A percentile compares a stretch with the other conserved stretches of the same genome.
phyloP scores from a whole-genome alignment of 1,139 yeast species.

The Suhomyces kunorum region DNA sequence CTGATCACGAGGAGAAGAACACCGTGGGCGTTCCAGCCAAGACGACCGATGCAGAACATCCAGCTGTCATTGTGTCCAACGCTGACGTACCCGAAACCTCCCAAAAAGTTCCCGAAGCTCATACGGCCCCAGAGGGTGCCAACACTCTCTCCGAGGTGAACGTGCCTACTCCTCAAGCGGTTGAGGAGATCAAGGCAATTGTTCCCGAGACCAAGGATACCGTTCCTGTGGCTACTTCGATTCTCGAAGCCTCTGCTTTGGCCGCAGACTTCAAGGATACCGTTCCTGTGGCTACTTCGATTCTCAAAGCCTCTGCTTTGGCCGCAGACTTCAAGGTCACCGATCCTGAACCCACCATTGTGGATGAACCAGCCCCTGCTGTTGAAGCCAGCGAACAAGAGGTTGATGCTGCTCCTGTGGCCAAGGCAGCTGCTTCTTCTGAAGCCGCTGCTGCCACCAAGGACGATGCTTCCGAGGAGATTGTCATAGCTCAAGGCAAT shows the following conservation, averaged over 20 bases:
- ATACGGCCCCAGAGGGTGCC: slow-evolving; percentile 5
- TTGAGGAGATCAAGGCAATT: slow-evolving; percentile 2
- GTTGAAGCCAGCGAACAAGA: slow-evolving; percentile 4
- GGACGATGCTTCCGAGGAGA: slow-evolving; percentile 25
- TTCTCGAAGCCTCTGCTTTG: no score
- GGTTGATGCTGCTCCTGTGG: slow-evolving; percentile 20
- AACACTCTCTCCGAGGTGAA: slow-evolving; percentile 6
- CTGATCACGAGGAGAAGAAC: slow-evolving; percentile 4
- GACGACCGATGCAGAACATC: slow-evolving; percentile 8
- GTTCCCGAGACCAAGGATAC: slow-evolving; percentile 5
- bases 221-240: no score
- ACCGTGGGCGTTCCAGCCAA: slow-evolving; percentile 12
- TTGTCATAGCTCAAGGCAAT: slow-evolving; percentile 43
- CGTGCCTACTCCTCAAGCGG: not conserved
- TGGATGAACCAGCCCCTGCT: slow-evolving; percentile 4
- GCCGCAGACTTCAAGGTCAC: slow-evolving; percentile 18
- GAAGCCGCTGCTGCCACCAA: slow-evolving; percentile 8
- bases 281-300: no score
- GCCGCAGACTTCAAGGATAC: slow-evolving; percentile 13
- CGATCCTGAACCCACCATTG: slow-evolving; percentile 11
- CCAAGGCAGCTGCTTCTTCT: slow-evolving; percentile 17
- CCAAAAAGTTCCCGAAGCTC: slow-evolving; percentile 1
- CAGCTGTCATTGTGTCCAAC: slow-evolving; percentile 18
- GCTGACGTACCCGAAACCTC: slow-evolving; percentile 11
- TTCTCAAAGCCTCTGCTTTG: no score